These are phyloP conservation scores for Coriaria nepalensis DNA, from an alignment of 306 rosid species.

Conservation along the genomic window DNA sequence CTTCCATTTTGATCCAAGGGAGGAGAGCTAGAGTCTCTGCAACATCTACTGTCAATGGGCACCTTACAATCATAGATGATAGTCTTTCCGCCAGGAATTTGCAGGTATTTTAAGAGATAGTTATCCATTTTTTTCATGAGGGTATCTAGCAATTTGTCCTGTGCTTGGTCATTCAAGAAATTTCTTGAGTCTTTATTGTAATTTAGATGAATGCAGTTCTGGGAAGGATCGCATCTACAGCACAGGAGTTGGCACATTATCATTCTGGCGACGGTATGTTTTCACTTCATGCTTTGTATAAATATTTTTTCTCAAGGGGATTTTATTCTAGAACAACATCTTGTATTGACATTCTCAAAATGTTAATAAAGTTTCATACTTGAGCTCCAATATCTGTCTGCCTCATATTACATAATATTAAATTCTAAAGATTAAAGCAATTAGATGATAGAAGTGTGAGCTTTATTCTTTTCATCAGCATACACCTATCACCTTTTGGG, in stretches of 20 bases:
- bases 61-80: conserved; percentile 62
- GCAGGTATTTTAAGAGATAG: conserved; percentile 34
- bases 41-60: conserved; percentile 85
- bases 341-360: no score
- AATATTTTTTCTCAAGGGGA: neutral
- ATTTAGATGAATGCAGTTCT: conserved; percentile 88
- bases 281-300: neutral
- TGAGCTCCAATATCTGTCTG: no score
- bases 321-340: conserved; percentile 9
- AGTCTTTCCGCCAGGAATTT: conserved; percentile 79
- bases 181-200: conserved; percentile 11
- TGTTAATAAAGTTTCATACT: no score
- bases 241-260: conserved; percentile 88
- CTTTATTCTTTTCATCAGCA: no score
- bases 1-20: conserved; percentile 74
- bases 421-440: no score
- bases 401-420: no score
- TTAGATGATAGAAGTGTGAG: no score
- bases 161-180: conserved; percentile 2
- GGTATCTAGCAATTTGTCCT: neutral
- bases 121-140: neutral
- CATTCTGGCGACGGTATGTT: conserved; percentile 87
- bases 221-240: conserved; percentile 73
- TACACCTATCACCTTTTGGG: no score
- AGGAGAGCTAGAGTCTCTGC: conserved; percentile 88